Conservation (phyloP, 192 early-diverging fungal genomes). For the Dissophora globulifera region DNA sequence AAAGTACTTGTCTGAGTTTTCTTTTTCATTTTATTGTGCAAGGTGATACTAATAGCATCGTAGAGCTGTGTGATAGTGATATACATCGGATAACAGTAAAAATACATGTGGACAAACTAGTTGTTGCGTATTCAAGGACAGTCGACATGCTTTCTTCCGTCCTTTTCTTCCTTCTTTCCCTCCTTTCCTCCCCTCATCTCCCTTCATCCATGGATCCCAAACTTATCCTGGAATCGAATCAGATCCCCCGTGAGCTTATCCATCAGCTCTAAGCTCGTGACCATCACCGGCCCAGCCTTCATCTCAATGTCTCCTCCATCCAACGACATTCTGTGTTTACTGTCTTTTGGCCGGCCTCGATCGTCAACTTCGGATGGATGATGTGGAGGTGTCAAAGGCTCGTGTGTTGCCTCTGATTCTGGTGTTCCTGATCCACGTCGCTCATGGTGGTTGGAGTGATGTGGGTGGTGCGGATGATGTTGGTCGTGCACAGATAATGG, state of each 20-base stretch:
- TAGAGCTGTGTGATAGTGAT: too few relatives aligned
- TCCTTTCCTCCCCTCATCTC: background rate
- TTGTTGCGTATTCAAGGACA: too few relatives aligned
- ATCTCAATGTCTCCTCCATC: background rate
- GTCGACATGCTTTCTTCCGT: too few relatives aligned
- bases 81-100: too few relatives aligned
- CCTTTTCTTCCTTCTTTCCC: too few relatives aligned
- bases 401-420: slow-evolving; percentile 26
- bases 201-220: slow-evolving; percentile 35
- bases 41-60: too few relatives aligned
- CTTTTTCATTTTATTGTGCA: too few relatives aligned
- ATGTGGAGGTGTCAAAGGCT: slow-evolving; percentile 47
- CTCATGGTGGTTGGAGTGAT: slow-evolving; percentile 7
- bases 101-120: too few relatives aligned
- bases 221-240: slow-evolving; percentile 63
- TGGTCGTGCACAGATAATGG: slow-evolving; percentile 44
- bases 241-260: slow-evolving; percentile 62
- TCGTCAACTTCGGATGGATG: slow-evolving; percentile 14
- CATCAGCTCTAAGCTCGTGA: slow-evolving; percentile 60
- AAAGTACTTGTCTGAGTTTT: too few relatives aligned
- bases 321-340: too few relatives aligned
- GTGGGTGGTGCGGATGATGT: too few relatives aligned
- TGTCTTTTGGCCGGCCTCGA: background rate
- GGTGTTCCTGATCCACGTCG: slow-evolving; percentile 7
- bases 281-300: background rate